Conservation (phyloP, 768 basidiomycete species). For the Amanita pseudoporphyria region DNA sequence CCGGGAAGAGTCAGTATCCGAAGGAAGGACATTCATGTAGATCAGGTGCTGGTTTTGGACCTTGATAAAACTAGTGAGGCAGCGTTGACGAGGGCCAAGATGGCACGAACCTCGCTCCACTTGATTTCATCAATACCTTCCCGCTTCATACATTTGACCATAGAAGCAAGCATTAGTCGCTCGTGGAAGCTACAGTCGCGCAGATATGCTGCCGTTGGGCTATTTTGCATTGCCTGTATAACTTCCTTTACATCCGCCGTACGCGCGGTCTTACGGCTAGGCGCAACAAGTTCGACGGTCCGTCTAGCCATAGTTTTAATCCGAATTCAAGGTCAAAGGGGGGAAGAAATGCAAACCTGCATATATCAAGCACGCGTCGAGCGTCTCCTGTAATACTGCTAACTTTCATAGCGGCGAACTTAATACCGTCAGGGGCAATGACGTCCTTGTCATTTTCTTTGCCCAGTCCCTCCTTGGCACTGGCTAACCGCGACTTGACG, state of each 20-base stretch:
- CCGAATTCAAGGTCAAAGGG: background rate
- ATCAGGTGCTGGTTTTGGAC: constrained; percentile 68
- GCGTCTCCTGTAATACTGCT: constrained; percentile 88
- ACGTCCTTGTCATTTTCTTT: constrained; percentile 39
- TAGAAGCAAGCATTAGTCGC: constrained; percentile 68
- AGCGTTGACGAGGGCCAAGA: background rate
- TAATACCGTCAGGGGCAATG: constrained; percentile 63
- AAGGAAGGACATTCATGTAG: constrained; percentile 56
- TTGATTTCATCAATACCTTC: constrained; percentile 84
- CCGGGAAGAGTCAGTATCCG: constrained; percentile 44
- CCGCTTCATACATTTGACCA: constrained; percentile 48
- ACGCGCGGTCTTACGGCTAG: constrained; percentile 40
- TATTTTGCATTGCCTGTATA: constrained; percentile 81
- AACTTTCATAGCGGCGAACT: constrained; percentile 68
- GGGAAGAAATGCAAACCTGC: constrained; percentile 48
- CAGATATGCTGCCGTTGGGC: constrained; percentile 79
- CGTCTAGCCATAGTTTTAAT: constrained; percentile 35
- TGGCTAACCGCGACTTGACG: constrained; percentile 69
- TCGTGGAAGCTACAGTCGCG: constrained; percentile 82
- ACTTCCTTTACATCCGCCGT: constrained; percentile 71
- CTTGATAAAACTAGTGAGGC: constrained; percentile 50
- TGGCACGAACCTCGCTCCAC: constrained; percentile 61
- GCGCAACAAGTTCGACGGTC: constrained; percentile 73
- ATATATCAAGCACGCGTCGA: constrained; percentile 85
- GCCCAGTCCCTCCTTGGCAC: constrained; percentile 29